phyloP scores from a whole-genome alignment of 768 basidiomycete species.

The Albatrellus ellisii region DNA sequence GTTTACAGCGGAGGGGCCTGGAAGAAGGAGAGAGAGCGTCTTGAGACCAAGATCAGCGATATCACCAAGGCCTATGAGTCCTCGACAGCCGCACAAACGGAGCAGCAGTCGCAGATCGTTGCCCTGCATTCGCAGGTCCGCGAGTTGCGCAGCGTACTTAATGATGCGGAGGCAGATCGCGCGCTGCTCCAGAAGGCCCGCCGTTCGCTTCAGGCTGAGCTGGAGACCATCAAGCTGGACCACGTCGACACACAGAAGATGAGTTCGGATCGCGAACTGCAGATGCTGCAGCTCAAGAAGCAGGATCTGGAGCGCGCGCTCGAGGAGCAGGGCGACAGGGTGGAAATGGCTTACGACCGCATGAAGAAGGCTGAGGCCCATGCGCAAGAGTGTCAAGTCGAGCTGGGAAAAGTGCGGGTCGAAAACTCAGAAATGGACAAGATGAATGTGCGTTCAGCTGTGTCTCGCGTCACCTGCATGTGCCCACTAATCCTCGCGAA shows the following conservation, averaged over 20 bases:
- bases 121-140: conserved; percentile 77
- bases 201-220: conserved; percentile 63
- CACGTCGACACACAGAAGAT: conserved; percentile 56
- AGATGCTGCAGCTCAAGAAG: conserved; percentile 65
- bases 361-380: conserved; percentile 74
- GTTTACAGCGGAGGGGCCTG: conserved; percentile 65
- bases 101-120: conserved; percentile 78
- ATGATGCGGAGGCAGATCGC: conserved; percentile 78
- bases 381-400: conserved; percentile 62
- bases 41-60: conserved; percentile 73
- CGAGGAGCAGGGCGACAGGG: conserved; percentile 68
- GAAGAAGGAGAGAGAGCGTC: conserved; percentile 80
- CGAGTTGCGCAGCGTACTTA: conserved; percentile 66
- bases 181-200: conserved; percentile 71
- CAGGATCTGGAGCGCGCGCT: conserved; percentile 69
- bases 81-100: conserved; percentile 55
- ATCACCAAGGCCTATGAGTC: conserved; percentile 65
- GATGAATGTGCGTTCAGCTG: conserved; percentile 49
- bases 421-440: conserved; percentile 76
- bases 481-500: too few species aligned
- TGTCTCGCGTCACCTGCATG: too few species aligned
- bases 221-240: conserved; percentile 71
- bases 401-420: conserved; percentile 62
- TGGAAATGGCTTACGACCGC: conserved; percentile 55
- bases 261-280: conserved; percentile 61